Conservation (phyloP, 2,329 filamentous ascomycete genomes). For the Fusarium metavorans region DNA sequence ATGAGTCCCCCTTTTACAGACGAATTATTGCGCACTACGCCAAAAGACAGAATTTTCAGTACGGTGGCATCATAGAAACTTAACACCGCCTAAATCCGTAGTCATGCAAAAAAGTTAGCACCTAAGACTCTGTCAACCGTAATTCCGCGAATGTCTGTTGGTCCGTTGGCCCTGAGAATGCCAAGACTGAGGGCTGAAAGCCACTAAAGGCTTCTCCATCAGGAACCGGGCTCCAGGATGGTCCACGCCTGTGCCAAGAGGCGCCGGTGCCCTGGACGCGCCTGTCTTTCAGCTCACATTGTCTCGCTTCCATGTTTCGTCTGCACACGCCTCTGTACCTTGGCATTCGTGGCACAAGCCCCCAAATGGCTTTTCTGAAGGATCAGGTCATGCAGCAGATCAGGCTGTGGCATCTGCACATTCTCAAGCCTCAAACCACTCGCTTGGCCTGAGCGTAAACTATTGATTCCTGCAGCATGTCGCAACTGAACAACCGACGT, state of each 20-base stretch:
- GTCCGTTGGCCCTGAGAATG: not conserved
- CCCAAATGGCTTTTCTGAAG: not conserved
- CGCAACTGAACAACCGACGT: not conserved
- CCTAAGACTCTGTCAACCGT: not conserved
- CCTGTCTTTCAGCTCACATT: not conserved
- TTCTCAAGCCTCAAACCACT: not conserved
- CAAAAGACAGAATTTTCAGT: not conserved
- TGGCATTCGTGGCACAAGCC: not conserved
- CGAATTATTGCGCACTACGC: not conserved
- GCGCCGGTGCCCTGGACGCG: not conserved
- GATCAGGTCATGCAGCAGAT: not conserved
- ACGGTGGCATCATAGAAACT: not conserved
- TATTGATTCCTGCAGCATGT: not conserved
- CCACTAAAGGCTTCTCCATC: not conserved
- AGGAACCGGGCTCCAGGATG: not conserved
- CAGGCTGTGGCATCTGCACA: not conserved
- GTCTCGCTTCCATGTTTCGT: not conserved
- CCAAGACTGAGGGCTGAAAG: not conserved
- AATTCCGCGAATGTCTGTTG: not conserved
- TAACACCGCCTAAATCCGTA: not conserved
- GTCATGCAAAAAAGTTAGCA: not conserved
- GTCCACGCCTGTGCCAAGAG: not conserved
- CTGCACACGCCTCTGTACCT: not conserved
- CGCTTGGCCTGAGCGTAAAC: not conserved
- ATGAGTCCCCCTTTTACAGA: not conserved